Evolutionary conservation across 345 rosid species (phyloP), one percentile per base, ranked within the genome.

Genomic region (Chamaenerion angustifolium): DNA sequence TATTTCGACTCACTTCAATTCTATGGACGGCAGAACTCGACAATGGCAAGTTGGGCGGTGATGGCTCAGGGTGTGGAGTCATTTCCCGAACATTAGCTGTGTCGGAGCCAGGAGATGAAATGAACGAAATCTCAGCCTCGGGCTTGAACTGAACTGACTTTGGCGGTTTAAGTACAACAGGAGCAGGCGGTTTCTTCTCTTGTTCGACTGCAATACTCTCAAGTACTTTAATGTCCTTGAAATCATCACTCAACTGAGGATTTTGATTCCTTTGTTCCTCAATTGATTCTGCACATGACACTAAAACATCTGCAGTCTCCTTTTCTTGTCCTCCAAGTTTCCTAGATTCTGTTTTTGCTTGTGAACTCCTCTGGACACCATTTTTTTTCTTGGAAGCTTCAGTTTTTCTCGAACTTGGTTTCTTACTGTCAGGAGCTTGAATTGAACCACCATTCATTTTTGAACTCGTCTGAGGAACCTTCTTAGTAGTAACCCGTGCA

Each of bases 181-280:
- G 51, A 40, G 43, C 42, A 0, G 45, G 14, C 8, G 58, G 40
- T 48, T 55, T 59, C 21, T 45, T 18, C 10, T 35, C 14, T 11
- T 65, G 68, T 64, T 72, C 81, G 9, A 59, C 40, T 2, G 73
- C 58, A 51, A 70, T 50, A 50, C 69, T 72, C 37, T 49, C 62
- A 31, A 80, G 50, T 60, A 78, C 96, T 67, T 66, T 71, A 52
- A 80, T 77, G 72, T 83, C 95, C 62, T 82, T 74, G 68, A 72
- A 68, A 42, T 73, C 77, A 55, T 65, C 79, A 63, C 42, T 27
- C 48, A 49, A 54, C 46, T 40, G 62, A 23, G 70, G 51, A 56
- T 48, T 23, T 55, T 61, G 71, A 45, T 62, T 46, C 55, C 44
- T 60, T 67, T 63, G 55, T 16, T 54, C 40, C 37, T 31, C 37